Evolutionary conservation across 1,284 basidiomycete genomes (phyloP).

Genomic region (Rhodotorula sp.): DNA sequence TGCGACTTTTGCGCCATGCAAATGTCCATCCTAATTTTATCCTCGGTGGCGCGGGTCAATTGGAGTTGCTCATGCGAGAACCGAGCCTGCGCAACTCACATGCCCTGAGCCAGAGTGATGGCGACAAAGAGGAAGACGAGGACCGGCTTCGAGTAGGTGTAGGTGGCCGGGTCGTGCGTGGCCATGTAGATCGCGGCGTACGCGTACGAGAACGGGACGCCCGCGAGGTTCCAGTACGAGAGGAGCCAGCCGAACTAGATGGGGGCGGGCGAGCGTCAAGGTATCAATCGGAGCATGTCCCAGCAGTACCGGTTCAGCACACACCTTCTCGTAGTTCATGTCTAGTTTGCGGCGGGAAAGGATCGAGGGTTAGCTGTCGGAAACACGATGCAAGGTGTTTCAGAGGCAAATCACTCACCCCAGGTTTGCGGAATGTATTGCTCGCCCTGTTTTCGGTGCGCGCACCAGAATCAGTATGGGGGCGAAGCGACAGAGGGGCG

Average conservation of each 20-base stretch:
- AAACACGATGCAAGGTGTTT: not conserved
- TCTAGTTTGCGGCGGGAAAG: slow-evolving; percentile 47
- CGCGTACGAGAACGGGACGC: slow-evolving; percentile 75
- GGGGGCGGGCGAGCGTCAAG: not conserved
- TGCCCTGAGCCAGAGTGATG: slow-evolving; percentile 79
- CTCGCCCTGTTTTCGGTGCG: slow-evolving; percentile 45
- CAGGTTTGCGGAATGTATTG: slow-evolving; percentile 99
- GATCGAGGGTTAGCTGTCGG: not conserved
- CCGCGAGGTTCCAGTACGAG: slow-evolving; percentile 77
- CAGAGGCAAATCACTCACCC: slow-evolving; percentile 53
- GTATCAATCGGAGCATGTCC: not conserved
- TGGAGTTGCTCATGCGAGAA: not conserved
- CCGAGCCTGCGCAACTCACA: slow-evolving; percentile 56
- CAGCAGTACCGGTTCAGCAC: not conserved
- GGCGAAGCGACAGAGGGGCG: no score
- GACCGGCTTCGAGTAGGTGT: slow-evolving; percentile 75
- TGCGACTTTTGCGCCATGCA: slow-evolving; percentile 96
- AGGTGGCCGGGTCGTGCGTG: slow-evolving; percentile 81
- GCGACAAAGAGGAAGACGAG: slow-evolving; percentile 70
- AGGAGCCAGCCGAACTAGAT: slow-evolving; percentile 46
- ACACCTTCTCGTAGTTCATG: slow-evolving; percentile 88
- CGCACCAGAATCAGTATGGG: not conserved
- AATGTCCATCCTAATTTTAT: slow-evolving; percentile 74
- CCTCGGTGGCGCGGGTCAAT: not conserved
- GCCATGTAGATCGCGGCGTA: slow-evolving; percentile 99